Evolutionary conservation across 2,329 filamentous ascomycete genomes (phyloP).

Genomic region (Tricladium varicosporioides): DNA sequence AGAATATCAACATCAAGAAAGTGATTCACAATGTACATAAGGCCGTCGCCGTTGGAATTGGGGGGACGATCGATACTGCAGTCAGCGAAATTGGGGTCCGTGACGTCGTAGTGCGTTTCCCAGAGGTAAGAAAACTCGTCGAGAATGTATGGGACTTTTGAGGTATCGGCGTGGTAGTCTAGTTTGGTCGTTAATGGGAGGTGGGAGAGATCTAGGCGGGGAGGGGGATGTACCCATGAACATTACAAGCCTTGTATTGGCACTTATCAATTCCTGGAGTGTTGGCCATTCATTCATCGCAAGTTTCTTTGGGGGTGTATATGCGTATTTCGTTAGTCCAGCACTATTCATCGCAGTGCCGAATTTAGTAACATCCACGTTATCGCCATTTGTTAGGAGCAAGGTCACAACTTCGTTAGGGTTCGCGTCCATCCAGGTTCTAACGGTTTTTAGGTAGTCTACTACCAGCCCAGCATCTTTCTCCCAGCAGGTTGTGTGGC

Average conservation of each 20-base stretch:
- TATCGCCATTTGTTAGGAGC: conserved; percentile 63
- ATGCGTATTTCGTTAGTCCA: conserved; percentile 29
- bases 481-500: conserved; percentile 61
- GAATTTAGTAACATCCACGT: conserved; percentile 53
- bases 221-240: conserved; percentile 57
- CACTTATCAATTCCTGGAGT: conserved; percentile 61
- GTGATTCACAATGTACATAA: conserved; percentile 61
- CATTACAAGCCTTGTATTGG: conserved; percentile 62
- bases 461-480: conserved; percentile 57
- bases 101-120: conserved; percentile 67
- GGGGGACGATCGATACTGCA: conserved; percentile 65
- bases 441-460: conserved; percentile 54
- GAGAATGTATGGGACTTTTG: conserved; percentile 58
- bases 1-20: conserved; percentile 54
- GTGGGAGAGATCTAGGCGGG: not conserved
- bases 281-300: conserved; percentile 65
- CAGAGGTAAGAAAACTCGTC: conserved; percentile 65
- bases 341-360: conserved; percentile 33
- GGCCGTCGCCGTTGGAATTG: conserved; percentile 42
- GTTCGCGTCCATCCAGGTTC: conserved; percentile 57
- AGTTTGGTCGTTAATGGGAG: conserved; percentile 29
- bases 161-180: conserved; percentile 58
- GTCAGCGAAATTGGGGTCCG: conserved; percentile 55
- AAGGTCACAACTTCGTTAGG: conserved; percentile 60
- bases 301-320: conserved; percentile 32